Base-by-base conservation (phyloP, 805 yeast genomes). In the Saturnispora saitoi region DNA sequence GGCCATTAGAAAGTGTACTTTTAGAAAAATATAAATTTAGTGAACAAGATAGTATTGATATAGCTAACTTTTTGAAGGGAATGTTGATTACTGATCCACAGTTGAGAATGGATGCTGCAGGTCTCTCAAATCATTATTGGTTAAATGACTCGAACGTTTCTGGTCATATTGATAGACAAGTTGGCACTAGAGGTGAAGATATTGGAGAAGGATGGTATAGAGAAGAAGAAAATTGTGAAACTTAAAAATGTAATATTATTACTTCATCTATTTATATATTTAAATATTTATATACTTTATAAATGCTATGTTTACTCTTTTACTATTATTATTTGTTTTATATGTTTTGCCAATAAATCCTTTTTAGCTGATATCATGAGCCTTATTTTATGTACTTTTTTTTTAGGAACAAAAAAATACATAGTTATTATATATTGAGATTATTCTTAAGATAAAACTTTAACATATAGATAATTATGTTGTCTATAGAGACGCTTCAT, bases 71-170 rank as follows among this genome's bases (percentile, higher is more conserved):
- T 59, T 67, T 93, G 52, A 63, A 76, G 42, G 96, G 97, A 8
- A 87, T 93, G 96, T 71, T 93, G 42, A 63, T 73, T 19, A 65
- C 87, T 19, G 86, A 83, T 62, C 98, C 99, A 1, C 81, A 77
- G 51, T 64, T 68, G 48, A 73, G 99, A 55, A 91, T 91, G 12
- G 99, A 93, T 68, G 98, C 98, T 1, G 99, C 98, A 17, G 96
- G 96, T 3, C 76, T 89, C 80, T 79, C 86, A 2, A 84, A 87
- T 59, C 96, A 89, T 63, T 81, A 83, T 11, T 89, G 96, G 96
- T 62, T 78, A 43, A 72, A 75, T 54, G 95, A 86, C 60, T 88
- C 91, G 0, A 64, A 77, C 31, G 95, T 95, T 0, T 72, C 84
- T 62, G 93, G 85, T 50, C 73, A 80, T 56, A 77, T 85, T 12